Conservation (phyloP, 2,329 filamentous ascomycete species). For the Alternaria panax region DNA sequence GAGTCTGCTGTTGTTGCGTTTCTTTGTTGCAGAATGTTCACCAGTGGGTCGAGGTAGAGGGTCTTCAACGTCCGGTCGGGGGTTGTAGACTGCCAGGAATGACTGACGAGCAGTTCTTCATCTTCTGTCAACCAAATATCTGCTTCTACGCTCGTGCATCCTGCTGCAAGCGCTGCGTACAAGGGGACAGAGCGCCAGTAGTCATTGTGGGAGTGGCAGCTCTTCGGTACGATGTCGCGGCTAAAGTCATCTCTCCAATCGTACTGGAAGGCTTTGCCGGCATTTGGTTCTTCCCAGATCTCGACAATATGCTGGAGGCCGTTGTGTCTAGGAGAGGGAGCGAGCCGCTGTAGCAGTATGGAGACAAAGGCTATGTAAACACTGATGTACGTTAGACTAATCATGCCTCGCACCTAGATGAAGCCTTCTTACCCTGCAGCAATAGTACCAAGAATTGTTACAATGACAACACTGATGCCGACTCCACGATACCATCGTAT, state of each 20-base stretch:
- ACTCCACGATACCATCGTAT: slow-evolving; percentile 13
- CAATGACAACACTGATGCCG: slow-evolving; percentile 15
- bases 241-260: slow-evolving; percentile 50
- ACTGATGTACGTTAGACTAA: slow-evolving; percentile 21
- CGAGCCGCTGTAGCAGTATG: slow-evolving; percentile 29
- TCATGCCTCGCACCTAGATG: background rate
- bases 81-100: slow-evolving; percentile 30
- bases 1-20: slow-evolving; percentile 30
- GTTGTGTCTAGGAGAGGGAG: slow-evolving; percentile 26
- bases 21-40: slow-evolving; percentile 50
- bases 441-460: slow-evolving; percentile 26
- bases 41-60: slow-evolving; percentile 48
- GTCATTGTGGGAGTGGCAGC: slow-evolving; percentile 54
- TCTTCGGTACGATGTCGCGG: slow-evolving; percentile 47
- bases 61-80: slow-evolving; percentile 32
- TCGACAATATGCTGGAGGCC: slow-evolving; percentile 36
- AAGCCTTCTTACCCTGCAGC: slow-evolving; percentile 25
- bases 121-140: slow-evolving; percentile 41
- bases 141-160: slow-evolving; percentile 46
- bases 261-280: slow-evolving; percentile 25
- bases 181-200: slow-evolving; percentile 53
- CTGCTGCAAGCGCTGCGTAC: slow-evolving; percentile 50
- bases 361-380: slow-evolving; percentile 35
- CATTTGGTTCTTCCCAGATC: slow-evolving; percentile 36
- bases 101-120: slow-evolving; percentile 40